These are phyloP conservation scores for Boletellus sp. DNA, from an alignment of 768 basidiomycete species.

Conservation along the genomic window DNA sequence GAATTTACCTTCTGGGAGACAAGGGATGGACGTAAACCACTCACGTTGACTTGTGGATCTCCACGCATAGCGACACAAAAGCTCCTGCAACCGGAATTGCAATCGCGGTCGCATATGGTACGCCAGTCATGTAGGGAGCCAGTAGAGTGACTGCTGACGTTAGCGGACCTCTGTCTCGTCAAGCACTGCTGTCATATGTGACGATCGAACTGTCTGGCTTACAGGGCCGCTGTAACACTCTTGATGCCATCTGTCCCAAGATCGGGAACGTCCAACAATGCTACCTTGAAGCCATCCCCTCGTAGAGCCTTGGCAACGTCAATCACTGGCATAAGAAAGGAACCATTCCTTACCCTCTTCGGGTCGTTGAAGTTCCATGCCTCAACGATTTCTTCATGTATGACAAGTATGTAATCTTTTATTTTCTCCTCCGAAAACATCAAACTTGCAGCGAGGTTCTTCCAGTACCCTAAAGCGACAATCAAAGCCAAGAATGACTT, in stretches of 20 bases:
- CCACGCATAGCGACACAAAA: neutral
- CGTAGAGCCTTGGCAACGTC: neutral
- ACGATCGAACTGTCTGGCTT: neutral
- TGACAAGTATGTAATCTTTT: neutral
- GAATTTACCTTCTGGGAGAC: too few relatives aligned
- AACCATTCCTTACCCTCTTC: neutral
- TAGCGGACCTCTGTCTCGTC: neutral
- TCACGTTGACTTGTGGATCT: neutral
- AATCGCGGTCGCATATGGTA: neutral
- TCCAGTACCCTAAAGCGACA: neutral
- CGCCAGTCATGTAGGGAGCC: neutral
- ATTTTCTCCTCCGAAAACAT: neutral
- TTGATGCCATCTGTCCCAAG: neutral
- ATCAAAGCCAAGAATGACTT: neutral
- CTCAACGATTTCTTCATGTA: neutral
- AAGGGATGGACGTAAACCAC: neutral
- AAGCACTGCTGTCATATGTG: neutral
- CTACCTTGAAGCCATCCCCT: neutral
- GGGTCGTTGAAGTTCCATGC: conserved; percentile 2
- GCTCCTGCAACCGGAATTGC: neutral
- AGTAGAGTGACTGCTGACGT: neutral
- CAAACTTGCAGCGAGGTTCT: neutral
- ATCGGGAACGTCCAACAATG: neutral
- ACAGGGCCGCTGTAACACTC: neutral
- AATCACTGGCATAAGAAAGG: neutral